These are phyloP conservation scores for Fusarium anguioides DNA, from an alignment of 2,329 filamentous ascomycete species.

Conservation along the genomic window DNA sequence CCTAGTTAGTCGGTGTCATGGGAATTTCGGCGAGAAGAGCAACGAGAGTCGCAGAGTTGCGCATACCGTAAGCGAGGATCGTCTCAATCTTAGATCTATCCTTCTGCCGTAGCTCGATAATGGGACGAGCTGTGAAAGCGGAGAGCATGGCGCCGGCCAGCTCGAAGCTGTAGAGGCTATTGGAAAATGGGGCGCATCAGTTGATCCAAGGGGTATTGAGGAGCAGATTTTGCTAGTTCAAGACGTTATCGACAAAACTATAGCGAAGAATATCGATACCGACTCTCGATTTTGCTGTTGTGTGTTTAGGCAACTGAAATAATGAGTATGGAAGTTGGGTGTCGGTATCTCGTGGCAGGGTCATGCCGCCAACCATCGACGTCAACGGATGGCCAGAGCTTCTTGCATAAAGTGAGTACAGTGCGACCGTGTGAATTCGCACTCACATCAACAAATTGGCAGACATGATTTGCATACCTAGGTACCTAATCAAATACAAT, in stretches of 20 bases:
- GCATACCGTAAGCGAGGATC: conserved; percentile 85
- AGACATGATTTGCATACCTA: background rate
- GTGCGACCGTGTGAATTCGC: conserved; percentile 38
- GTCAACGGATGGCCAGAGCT: conserved; percentile 48
- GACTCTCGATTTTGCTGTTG: conserved; percentile 5
- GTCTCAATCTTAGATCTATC: conserved; percentile 99
- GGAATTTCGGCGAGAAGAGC: background rate
- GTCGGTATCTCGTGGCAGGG: conserved; percentile 24
- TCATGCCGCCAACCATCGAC: conserved; percentile 43
- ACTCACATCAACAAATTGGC: background rate
- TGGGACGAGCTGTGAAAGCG: conserved; percentile 94
- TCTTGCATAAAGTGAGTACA: conserved; percentile 32
- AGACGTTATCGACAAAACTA: background rate
- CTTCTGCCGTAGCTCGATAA: conserved; percentile 94
- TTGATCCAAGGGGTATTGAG: conserved; percentile 2
- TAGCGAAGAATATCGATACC: background rate
- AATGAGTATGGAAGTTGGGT: conserved; percentile 20
- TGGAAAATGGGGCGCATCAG: conserved; percentile 48
- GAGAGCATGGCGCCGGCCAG: conserved; percentile 82
- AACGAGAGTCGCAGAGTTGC: background rate
- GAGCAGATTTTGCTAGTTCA: background rate
- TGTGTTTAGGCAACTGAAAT: conserved; percentile 2
- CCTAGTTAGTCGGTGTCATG: conserved; percentile 11
- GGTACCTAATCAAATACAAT: background rate
- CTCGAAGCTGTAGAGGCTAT: conserved; percentile 52